Evolutionary conservation across 169 alveolate species (phyloP).

Genomic region (Theileria parva): DNA sequence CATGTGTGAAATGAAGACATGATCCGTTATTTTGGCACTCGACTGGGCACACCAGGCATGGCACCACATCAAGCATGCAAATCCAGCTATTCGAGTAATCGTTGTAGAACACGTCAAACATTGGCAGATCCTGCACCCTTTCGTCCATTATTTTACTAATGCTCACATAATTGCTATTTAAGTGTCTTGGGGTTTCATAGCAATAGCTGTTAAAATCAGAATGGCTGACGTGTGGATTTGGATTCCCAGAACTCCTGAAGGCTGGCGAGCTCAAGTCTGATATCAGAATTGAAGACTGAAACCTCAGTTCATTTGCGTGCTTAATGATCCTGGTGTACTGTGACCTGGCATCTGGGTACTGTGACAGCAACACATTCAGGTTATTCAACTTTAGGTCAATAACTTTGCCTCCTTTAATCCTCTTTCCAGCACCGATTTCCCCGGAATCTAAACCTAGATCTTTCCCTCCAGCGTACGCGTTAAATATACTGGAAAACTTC

Average conservation of each 20-base stretch:
- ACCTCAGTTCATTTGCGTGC: slow-evolving; percentile 18
- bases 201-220: not conserved
- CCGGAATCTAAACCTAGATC: not conserved
- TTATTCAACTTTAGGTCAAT: not conserved
- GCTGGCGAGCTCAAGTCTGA: not conserved
- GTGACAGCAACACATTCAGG: not conserved
- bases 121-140: slow-evolving; percentile 28
- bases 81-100: slow-evolving; percentile 56
- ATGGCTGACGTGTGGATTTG: not conserved
- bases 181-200: not conserved
- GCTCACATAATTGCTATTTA: not conserved
- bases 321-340: slow-evolving; percentile 7
- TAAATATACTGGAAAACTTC: not conserved
- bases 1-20: slow-evolving; percentile 36
- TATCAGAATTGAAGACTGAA: not conserved
- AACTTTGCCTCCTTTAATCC: not conserved
- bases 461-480: not conserved
- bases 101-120: slow-evolving; percentile 44
- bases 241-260: not conserved
- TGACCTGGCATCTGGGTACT: slow-evolving; percentile 9
- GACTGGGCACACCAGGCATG: slow-evolving; percentile 54
- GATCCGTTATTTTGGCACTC: slow-evolving; percentile 20
- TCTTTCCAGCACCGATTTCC: not conserved
- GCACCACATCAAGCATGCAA: slow-evolving; percentile 46
- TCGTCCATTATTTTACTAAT: not conserved